Conservation (phyloP, 1,284 basidiomycete species). For the Mycena sp. region DNA sequence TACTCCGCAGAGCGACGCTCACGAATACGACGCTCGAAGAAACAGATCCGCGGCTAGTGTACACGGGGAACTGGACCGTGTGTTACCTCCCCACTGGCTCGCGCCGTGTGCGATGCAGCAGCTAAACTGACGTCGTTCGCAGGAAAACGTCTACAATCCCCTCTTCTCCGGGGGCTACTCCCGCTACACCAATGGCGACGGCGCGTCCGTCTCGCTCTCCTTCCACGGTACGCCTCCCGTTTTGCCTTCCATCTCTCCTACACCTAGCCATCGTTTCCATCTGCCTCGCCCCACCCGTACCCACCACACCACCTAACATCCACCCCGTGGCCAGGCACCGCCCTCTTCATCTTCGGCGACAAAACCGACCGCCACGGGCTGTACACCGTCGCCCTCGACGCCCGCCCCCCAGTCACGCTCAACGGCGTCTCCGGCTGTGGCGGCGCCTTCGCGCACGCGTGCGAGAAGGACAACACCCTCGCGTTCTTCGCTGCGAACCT, state of each 20-base stretch:
- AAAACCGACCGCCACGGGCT: conserved; percentile 28
- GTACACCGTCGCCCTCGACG: conserved; percentile 14
- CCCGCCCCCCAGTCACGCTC: conserved; percentile 3
- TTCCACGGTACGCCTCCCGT: conserved; percentile 12
- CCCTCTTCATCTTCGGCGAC: conserved; percentile 28
- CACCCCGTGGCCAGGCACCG: conserved; percentile 9
- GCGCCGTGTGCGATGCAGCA: not conserved
- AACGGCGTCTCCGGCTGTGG: conserved; percentile 29
- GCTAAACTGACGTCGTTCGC: not conserved
- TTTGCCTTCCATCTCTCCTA: no score
- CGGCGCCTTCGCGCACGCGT: conserved; percentile 27
- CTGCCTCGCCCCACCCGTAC: no score
- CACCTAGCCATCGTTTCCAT: no score
- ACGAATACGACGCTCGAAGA: conserved; percentile 23
- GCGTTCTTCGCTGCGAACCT: conserved; percentile 19
- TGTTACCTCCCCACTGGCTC: not conserved
- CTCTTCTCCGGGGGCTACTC: conserved; percentile 22
- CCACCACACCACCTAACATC: no score
- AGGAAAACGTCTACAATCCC: conserved; percentile 27
- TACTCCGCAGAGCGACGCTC: conserved; percentile 4
- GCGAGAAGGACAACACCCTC: conserved; percentile 27
- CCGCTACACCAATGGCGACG: conserved; percentile 19
- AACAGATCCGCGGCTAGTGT: conserved; percentile 15
- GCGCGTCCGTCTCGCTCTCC: conserved; percentile 11
- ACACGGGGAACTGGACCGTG: conserved; percentile 26